Evolutionary conservation across 2,329 filamentous ascomycete genomes (phyloP), one percentile per base, ranked within the genome.

Genomic region (Neocucurbitaria cava): DNA sequence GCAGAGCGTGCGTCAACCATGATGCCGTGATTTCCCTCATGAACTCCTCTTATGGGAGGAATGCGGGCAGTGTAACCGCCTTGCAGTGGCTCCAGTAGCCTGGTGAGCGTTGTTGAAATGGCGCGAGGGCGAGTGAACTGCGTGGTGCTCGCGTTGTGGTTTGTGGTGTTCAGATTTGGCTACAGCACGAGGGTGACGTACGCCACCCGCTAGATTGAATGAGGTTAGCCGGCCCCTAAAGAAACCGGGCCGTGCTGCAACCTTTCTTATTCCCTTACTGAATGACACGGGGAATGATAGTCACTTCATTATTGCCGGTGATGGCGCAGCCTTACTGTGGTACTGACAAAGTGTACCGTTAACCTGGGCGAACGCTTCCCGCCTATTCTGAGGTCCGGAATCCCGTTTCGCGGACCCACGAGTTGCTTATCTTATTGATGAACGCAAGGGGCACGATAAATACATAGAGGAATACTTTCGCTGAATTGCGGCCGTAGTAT

Each of bases 1-100:
- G 40, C 53, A 46, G 48, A 40, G 10, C 46, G 33, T 50, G 31
- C 28, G 36, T 59, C 60, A 46, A 54, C 53, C 60, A 63, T 61
- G 42, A 20, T 51, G 41, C 52, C 44, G 20, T 13, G 24, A 40
- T 35, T 35, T 35, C 31, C 31, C 13, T n/a, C 31, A 35, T 21
- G 20, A 24, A 15, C 38, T 7, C 20, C 5, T 23, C 5, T 4
- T n/a, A 11, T 15, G 20, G 11, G 5, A 18, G 15, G 21, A 40
- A 23, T 24, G 38, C n/a, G 38, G 9, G 8, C 8, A n/a, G 38
- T 40, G 38, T 15, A 23, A 23, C 20, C 21, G 20, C 38, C 18
- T 40, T 40, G 18, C 13, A 24, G 38, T 23, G 2, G 7, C 23
- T 15, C 20, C 11, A 24, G 11, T 6, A 23, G 20, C 20, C 38